Conservation (phyloP, 164 flowering plant species). For the Magnolia kwangsiensis region DNA sequence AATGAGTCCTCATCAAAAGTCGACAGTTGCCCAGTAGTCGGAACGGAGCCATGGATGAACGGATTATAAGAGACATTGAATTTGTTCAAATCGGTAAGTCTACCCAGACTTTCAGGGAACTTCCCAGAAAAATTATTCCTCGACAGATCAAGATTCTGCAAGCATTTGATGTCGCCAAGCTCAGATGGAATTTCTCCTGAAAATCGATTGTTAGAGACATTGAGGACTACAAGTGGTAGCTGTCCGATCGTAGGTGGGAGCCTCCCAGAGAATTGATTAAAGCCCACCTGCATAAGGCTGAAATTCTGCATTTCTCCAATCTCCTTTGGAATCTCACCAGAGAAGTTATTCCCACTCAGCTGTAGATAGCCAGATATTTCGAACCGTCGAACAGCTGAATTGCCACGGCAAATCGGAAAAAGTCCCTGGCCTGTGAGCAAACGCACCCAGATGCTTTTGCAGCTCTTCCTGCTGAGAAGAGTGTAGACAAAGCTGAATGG, state of each 20-base stretch:
- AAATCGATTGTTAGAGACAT: conserved; percentile 49
- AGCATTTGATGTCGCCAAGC: conserved; percentile 52
- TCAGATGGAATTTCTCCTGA: conserved; percentile 63
- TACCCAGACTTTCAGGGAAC: conserved; percentile 56
- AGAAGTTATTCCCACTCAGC: conserved; percentile 56
- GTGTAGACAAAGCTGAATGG: conserved; percentile 78
- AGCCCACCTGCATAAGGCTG: conserved; percentile 61
- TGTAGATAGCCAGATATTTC: conserved; percentile 77
- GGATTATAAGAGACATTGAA: conserved; percentile 86
- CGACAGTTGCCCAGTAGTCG: conserved; percentile 63
- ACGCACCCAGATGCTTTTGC: conserved; percentile 61
- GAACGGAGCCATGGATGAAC: conserved; percentile 55
- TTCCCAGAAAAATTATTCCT: conserved; percentile 75
- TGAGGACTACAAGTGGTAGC: conserved; percentile 62
- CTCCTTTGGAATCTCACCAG: conserved; percentile 57
- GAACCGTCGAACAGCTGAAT: conserved; percentile 25
- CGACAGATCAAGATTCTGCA: conserved; percentile 79
- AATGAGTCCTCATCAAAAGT: conserved; percentile 72
- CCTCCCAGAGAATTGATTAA: conserved; percentile 48
- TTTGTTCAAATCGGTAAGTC: conserved; percentile 61
- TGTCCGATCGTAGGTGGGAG: conserved; percentile 49
- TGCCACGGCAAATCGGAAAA: conserved; percentile 46
- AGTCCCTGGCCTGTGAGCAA: conserved; percentile 65
- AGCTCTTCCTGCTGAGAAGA: conserved; percentile 61
- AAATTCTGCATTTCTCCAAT: conserved; percentile 62